These are phyloP conservation scores for Sporothrix protearum DNA, from an alignment of 2,329 filamentous ascomycete genomes.

Conservation along the genomic window DNA sequence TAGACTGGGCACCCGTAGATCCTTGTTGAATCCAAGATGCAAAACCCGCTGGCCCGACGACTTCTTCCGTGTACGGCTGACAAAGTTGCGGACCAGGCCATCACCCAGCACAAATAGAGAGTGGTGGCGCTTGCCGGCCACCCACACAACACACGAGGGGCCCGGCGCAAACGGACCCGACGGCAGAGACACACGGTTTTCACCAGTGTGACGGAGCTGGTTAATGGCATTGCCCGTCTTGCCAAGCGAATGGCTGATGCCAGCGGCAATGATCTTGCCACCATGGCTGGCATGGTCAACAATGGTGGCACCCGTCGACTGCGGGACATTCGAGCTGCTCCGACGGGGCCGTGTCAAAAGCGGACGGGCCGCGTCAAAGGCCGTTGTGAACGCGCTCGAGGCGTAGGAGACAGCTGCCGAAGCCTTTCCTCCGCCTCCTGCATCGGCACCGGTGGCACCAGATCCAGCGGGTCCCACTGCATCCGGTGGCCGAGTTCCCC, in stretches of 20 bases:
- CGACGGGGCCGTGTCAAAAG: conserved; percentile 55
- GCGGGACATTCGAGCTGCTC: conserved; percentile 43
- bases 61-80: conserved; percentile 54
- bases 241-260: conserved; percentile 69
- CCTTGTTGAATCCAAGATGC: conserved; percentile 57
- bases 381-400: conserved; percentile 66
- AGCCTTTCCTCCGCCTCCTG: conserved; percentile 39
- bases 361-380: conserved; percentile 64
- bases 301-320: conserved; percentile 45
- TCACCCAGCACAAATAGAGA: conserved; percentile 62
- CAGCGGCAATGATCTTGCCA: conserved; percentile 67
- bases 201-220: conserved; percentile 68
- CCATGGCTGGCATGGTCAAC: conserved; percentile 65
- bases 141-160: conserved; percentile 61
- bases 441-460: conserved; percentile 36
- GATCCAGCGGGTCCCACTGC: conserved; percentile 39
- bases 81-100: conserved; percentile 64
- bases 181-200: conserved; percentile 70
- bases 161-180: conserved; percentile 51
- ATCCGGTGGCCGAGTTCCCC: conserved; percentile 42
- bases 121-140: conserved; percentile 59
- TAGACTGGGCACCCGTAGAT: conserved; percentile 63
- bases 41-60: conserved; percentile 52
- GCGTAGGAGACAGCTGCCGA: conserved; percentile 63
- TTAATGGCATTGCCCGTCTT: conserved; percentile 68